These are phyloP conservation scores for Malassezia vespertilionis DNA, from an alignment of 1,284 basidiomycete genomes.

Conservation along the genomic window DNA sequence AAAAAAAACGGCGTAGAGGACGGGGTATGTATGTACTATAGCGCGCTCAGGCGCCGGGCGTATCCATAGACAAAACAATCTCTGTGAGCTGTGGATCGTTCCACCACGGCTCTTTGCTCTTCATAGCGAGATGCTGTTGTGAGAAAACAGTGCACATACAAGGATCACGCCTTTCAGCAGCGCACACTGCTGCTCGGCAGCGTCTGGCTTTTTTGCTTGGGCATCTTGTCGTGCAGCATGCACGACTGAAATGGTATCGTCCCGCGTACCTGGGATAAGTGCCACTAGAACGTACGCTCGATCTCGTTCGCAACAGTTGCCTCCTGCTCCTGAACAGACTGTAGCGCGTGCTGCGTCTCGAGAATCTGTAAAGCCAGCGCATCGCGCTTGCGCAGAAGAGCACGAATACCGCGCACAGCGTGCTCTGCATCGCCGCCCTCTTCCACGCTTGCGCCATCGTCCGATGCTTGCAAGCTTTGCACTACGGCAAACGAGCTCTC, in stretches of 20 bases:
- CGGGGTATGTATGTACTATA: too few species aligned
- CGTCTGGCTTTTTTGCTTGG: too few species aligned
- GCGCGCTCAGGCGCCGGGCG: neutral
- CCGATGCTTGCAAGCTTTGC: neutral
- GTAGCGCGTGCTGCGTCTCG: neutral
- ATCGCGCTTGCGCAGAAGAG: conserved; percentile 15
- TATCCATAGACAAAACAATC: conserved; percentile 8
- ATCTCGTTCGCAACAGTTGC: neutral
- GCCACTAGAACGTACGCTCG: conserved; percentile 6
- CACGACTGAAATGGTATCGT: neutral
- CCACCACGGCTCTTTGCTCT: conserved; percentile 8
- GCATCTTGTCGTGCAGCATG: too few species aligned
- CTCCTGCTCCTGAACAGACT: neutral
- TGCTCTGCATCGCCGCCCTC: neutral
- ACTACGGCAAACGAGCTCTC: conserved; percentile 7
- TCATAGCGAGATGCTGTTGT: conserved; percentile 1
- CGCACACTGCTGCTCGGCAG: too few species aligned
- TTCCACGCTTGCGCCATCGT: neutral
- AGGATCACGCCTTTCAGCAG: conserved; percentile 7
- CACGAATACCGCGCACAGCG: neutral
- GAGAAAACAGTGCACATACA: conserved; percentile 5
- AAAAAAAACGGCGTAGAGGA: too few species aligned
- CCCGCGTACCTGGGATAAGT: neutral
- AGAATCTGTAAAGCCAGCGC: conserved; percentile 10
- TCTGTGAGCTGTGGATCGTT: conserved; percentile 6